Conservation (phyloP, 2,329 filamentous ascomycete species). For the Tolypocladium ovalisporum region DNA sequence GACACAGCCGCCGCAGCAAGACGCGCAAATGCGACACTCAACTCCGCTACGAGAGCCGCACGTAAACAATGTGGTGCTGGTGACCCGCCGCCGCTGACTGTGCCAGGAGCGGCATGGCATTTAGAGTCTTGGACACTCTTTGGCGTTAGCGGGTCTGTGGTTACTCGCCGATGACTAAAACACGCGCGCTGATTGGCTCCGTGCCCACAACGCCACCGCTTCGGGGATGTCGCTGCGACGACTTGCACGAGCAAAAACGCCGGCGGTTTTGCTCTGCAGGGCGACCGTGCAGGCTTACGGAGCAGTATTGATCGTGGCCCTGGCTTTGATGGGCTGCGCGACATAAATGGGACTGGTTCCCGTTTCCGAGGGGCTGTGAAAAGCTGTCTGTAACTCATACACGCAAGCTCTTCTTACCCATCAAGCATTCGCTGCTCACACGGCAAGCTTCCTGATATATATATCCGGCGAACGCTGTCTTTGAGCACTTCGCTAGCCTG, state of each 20-base stretch:
- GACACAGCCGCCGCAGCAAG: too few relatives aligned
- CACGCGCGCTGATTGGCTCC: constrained; percentile 16
- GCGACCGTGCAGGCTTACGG: neutral
- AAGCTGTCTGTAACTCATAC: neutral
- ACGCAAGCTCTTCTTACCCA: neutral
- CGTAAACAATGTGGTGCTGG: too few relatives aligned
- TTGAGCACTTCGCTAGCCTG: neutral
- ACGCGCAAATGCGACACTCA: too few relatives aligned
- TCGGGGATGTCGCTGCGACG: neutral
- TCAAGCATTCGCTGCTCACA: neutral
- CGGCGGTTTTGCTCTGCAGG: too few relatives aligned
- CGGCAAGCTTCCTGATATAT: neutral
- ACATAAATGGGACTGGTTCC: neutral
- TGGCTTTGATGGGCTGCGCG: neutral
- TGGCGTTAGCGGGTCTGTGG: neutral
- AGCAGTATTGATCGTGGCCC: neutral
- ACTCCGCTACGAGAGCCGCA: too few relatives aligned
- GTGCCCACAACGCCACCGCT: neutral
- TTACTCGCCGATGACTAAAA: constrained; percentile 23
- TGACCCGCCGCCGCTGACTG: too few relatives aligned
- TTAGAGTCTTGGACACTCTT: too few relatives aligned
- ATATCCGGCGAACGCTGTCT: neutral
- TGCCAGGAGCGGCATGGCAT: too few relatives aligned
- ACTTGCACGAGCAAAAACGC: neutral
- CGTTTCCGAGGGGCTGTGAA: neutral